Conservation (phyloP, 2,329 filamentous ascomycete species). For the Botrytis pseudocinerea region DNA sequence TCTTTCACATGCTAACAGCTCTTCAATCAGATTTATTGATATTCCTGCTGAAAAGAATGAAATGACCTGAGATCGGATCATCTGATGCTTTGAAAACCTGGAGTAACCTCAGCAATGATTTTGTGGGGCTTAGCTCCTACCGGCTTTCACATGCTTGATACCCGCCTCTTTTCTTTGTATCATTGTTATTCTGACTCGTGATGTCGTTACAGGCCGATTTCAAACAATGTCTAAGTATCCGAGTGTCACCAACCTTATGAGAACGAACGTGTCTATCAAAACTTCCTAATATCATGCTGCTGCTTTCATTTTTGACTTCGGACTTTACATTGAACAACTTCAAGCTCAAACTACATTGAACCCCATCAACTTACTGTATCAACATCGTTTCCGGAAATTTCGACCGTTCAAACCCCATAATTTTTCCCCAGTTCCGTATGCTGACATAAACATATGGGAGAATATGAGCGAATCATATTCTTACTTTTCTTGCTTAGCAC, state of each 20-base stretch:
- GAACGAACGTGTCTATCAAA: neutral
- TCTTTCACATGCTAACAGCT: neutral
- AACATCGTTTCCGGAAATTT: neutral
- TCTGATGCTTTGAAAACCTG: constrained; percentile 20
- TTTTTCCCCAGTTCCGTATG: constrained; percentile 7
- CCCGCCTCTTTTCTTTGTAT: constrained; percentile 9
- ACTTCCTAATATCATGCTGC: neutral
- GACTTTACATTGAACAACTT: neutral
- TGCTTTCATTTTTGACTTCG: neutral
- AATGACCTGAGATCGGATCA: constrained; percentile 17
- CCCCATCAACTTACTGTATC: neutral
- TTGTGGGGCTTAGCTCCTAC: constrained; percentile 22
- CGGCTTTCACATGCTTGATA: constrained; percentile 23
- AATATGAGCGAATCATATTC: neutral
- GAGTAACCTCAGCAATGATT: neutral
- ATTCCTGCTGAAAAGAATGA: neutral
- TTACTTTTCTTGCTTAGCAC: constrained; percentile 19
- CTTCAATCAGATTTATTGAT: neutral
- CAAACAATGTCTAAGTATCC: neutral
- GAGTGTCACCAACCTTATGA: neutral
- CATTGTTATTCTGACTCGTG: constrained; percentile 1
- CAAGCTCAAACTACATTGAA: neutral
- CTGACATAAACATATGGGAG: neutral
- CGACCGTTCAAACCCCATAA: constrained; percentile 1
- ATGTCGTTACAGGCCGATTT: neutral